Conservation (phyloP, 1,139 yeast genomes). For the Candida frijolesensis region DNA sequence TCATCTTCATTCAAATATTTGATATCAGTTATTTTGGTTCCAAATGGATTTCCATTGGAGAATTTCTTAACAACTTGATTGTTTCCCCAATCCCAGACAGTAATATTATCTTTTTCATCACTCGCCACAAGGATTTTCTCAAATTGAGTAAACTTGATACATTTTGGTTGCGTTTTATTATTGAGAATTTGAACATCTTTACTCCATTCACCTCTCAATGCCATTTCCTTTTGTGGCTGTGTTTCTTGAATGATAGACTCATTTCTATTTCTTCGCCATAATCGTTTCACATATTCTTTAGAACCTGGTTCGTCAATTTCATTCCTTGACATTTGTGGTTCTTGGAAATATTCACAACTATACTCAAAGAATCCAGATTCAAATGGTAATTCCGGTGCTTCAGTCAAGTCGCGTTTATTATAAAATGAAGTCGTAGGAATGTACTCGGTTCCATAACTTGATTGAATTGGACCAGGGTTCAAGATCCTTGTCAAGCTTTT, state of each 20-base stretch:
- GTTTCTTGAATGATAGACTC: conserved; percentile 86
- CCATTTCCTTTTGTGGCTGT: conserved; percentile 83
- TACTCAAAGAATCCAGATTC: conserved; percentile 83
- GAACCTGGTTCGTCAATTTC: conserved; percentile 95
- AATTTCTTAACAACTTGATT: conserved; percentile 63
- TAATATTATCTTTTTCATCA: conserved; percentile 81
- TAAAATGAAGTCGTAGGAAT: conserved; percentile 58
- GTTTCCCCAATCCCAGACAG: conserved; percentile 88
- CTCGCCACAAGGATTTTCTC: conserved; percentile 81
- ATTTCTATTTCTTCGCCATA: conserved; percentile 90
- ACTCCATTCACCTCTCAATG: conserved; percentile 87
- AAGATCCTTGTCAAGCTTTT: conserved; percentile 42
- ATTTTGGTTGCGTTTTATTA: conserved; percentile 77
- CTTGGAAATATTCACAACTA: conserved; percentile 91
- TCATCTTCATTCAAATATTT: conserved; percentile 92
- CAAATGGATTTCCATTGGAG: conserved; percentile 83
- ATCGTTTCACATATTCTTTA: conserved; percentile 74
- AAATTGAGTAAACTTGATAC: conserved; percentile 83
- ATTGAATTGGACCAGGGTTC: conserved; percentile 42
- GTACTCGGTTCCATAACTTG: conserved; percentile 53
- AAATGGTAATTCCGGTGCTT: conserved; percentile 57
- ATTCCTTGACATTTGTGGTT: conserved; percentile 88
- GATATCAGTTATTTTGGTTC: conserved; percentile 85
- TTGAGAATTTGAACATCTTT: conserved; percentile 61
- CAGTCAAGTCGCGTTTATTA: conserved; percentile 35